Base-by-base conservation (phyloP, 1,284 basidiomycete genomes). In the Moesziomyces globuligerus region DNA sequence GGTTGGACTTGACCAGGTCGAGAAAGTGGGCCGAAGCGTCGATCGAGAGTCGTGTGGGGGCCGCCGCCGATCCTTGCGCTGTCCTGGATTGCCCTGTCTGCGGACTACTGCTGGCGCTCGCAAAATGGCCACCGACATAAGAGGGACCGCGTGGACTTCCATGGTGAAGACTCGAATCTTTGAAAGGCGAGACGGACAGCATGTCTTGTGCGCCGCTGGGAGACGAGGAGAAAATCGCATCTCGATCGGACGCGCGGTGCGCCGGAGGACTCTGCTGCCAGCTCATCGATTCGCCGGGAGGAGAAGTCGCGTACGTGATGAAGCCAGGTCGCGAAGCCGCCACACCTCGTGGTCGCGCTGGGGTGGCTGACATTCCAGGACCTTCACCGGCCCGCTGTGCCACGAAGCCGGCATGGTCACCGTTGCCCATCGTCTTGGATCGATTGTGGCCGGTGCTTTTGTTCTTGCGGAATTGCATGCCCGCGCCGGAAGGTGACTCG, bases 1-100 rank as follows among this genome's bases (percentile, higher is more conserved):
- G 79, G 36, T 78, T 79, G 11, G 74, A 73, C 34, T 70, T 68
- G 43, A 78, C 72, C 41, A 81, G 64, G 50, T 77, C 76, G 40
- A 75, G 52, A 38, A 80, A 69, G 53, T 78, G 78, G 3, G 68
- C 70, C 4, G 76, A 72, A 6, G 74, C 72, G 39, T 74, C 72
- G 49, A 69, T 64, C 20, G 68, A 69, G 18, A 72, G 29, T 2
- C 32, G 55, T 7, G 67, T 65, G 0, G 67, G 46, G 4, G 55
- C 56, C 28, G 29, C 24, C 7, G 41, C 52, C 11, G 56, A 38
- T 7, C 50, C 50, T 7, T 67, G 57, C 8, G 49, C 52, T 8
- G 52, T 34, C 37, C 38, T 53, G 13, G 26, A 32, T 23, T 51
- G 48, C 4, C 39, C 51, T 8, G 55, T 55, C 25, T 70, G 52